Evolutionary conservation across 768 basidiomycete species (phyloP).

Genomic region (Lanmaoa rubissima): DNA sequence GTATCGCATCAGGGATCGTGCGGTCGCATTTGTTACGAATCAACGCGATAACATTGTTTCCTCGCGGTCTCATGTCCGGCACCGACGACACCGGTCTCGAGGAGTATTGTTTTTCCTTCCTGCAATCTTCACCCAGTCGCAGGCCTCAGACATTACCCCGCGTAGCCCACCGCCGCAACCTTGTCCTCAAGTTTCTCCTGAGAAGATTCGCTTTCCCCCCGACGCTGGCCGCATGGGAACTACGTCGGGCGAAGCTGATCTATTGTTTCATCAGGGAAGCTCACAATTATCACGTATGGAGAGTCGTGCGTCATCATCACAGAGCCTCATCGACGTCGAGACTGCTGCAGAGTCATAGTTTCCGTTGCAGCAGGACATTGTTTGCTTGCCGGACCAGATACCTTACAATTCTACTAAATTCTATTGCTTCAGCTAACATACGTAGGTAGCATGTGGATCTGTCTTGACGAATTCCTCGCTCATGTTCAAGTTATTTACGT

Average conservation of each 20-base stretch:
- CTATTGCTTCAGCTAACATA: constrained; percentile 34
- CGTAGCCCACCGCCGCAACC: constrained; percentile 34
- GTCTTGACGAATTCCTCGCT: constrained; percentile 10
- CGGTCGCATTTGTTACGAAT: constrained; percentile 44
- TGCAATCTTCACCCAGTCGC: constrained; percentile 63
- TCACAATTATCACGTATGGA: constrained; percentile 32
- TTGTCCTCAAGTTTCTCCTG: constrained; percentile 34
- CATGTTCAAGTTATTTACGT: constrained; percentile 14
- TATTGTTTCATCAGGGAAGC: constrained; percentile 25
- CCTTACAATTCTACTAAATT: constrained; percentile 26
- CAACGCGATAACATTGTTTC: constrained; percentile 35
- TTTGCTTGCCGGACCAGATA: constrained; percentile 19
- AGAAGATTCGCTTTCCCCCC: constrained; percentile 43
- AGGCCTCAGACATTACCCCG: constrained; percentile 28
- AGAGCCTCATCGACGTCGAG: constrained; percentile 31
- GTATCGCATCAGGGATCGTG: constrained; percentile 55
- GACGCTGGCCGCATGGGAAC: constrained; percentile 36
- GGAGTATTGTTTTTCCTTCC: constrained; percentile 81
- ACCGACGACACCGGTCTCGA: constrained; percentile 48
- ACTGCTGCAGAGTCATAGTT: constrained; percentile 21
- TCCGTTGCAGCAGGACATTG: constrained; percentile 7
- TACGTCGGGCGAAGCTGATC: constrained; percentile 20
- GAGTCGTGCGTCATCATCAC: constrained; percentile 27
- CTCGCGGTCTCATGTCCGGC: constrained; percentile 48
- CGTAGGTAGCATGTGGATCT: constrained; percentile 21